These are phyloP conservation scores for Cryphonectria naterciae DNA, from an alignment of 2,329 filamentous ascomycete genomes.

Conservation along the genomic window DNA sequence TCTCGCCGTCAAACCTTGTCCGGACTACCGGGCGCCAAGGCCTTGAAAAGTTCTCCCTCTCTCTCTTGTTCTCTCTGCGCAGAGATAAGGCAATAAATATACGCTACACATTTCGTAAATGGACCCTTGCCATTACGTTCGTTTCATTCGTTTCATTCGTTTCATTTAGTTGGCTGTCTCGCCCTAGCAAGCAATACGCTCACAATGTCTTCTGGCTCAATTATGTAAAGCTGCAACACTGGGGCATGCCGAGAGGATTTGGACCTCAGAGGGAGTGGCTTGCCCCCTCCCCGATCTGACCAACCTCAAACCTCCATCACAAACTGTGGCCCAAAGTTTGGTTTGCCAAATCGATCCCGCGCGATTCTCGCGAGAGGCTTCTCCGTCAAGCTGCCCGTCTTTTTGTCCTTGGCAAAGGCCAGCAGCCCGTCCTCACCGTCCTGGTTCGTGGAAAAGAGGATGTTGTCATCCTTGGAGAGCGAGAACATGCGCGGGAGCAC, in stretches of 20 bases:
- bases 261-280: constrained; percentile 11
- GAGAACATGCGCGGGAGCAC: constrained; percentile 53
- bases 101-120: not conserved
- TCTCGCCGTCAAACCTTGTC: not conserved
- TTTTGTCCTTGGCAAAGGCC: constrained; percentile 41
- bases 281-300: not conserved
- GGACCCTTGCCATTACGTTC: not conserved
- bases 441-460: constrained; percentile 54
- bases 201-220: not conserved
- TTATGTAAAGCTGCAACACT: not conserved
- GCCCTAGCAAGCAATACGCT: not conserved
- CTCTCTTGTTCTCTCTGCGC: not conserved
- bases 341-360: constrained; percentile 36
- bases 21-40: not conserved
- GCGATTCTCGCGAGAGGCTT: constrained; percentile 36
- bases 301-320: constrained; percentile 29
- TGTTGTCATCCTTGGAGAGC: constrained; percentile 39
- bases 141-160: not conserved
- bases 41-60: not conserved
- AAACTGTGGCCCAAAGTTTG: constrained; percentile 39
- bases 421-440: constrained; percentile 45
- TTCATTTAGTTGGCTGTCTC: not conserved
- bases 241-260: not conserved
- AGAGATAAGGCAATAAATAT: not conserved
- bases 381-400: constrained; percentile 38